These are phyloP conservation scores for Neoscytalidium dimidiatum DNA, from an alignment of 2,329 filamentous ascomycete genomes.

Conservation along the genomic window DNA sequence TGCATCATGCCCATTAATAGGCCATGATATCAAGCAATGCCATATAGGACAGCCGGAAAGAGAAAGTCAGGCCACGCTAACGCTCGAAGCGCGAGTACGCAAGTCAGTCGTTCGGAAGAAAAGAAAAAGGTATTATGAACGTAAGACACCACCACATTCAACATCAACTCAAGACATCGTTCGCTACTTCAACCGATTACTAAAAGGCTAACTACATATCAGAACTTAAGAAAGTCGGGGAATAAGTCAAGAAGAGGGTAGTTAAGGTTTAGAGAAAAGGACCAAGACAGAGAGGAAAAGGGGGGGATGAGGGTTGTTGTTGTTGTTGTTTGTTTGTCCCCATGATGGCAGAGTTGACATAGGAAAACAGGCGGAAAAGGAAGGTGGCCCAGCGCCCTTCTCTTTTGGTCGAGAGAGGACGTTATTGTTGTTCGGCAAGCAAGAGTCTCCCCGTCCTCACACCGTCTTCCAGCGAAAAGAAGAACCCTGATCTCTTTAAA, in stretches of 20 bases:
- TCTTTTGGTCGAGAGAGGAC: neutral
- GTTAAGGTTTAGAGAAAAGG: slow-evolving; percentile 4
- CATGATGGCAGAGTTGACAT: slow-evolving; percentile 11
- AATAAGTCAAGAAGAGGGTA: slow-evolving; percentile 20
- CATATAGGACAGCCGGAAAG: no score
- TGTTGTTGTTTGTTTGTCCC: no score
- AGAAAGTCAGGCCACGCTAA: no score
- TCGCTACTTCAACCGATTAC: slow-evolving; percentile 20
- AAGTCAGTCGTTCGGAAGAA: neutral
- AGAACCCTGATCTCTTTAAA: slow-evolving; percentile 14
- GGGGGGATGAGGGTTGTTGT: neutral
- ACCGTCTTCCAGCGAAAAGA: slow-evolving; percentile 8
- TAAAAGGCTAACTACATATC: slow-evolving; percentile 20
- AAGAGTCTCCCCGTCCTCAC: slow-evolving; percentile 1
- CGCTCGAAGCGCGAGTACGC: neutral
- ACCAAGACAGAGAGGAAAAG: slow-evolving; percentile 5
- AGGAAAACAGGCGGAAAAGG: slow-evolving; percentile 15
- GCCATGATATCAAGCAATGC: no score
- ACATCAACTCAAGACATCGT: slow-evolving; percentile 17
- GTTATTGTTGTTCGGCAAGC: neutral
- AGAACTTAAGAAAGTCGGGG: slow-evolving; percentile 21
- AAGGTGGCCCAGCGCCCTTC: slow-evolving; percentile 7
- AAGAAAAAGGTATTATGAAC: no score
- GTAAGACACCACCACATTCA: neutral
- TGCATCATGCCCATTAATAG: no score